phyloP scores from a whole-genome alignment of 2,329 filamentous ascomycete genomes.

The Fusarium clavum region DNA sequence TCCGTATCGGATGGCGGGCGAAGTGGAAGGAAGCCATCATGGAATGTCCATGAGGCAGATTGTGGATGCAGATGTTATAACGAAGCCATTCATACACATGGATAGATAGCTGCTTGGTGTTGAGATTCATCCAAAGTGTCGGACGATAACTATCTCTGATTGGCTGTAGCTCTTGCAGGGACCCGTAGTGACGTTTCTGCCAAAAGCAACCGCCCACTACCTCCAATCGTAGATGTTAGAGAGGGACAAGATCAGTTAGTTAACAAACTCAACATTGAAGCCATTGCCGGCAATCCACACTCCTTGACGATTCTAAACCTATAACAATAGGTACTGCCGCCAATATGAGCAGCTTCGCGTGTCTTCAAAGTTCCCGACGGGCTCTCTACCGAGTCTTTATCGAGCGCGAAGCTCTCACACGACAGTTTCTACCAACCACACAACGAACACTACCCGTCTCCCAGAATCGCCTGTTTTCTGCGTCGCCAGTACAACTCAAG shows the following conservation, averaged over 20 bases:
- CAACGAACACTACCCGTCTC: slow-evolving; percentile 5
- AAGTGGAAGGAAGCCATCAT: slow-evolving; percentile 49
- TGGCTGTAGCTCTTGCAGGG: slow-evolving; percentile 16
- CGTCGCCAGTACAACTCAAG: slow-evolving; percentile 15
- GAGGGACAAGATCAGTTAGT: slow-evolving; percentile 25
- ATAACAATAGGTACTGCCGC: not conserved
- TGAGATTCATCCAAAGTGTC: slow-evolving; percentile 15
- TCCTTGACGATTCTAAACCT: slow-evolving; percentile 2
- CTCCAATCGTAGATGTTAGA: slow-evolving; percentile 12
- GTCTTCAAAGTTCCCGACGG: slow-evolving; percentile 58
- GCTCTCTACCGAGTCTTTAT: slow-evolving; percentile 62
- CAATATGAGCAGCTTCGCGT: slow-evolving; percentile 55
- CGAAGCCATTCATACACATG: slow-evolving; percentile 18
- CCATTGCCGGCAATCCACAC: slow-evolving; percentile 26
- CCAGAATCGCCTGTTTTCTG: slow-evolving; percentile 36
- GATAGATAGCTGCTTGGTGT: slow-evolving; percentile 10
- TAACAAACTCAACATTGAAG: slow-evolving; percentile 16
- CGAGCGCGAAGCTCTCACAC: slow-evolving; percentile 45
- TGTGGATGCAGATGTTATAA: not conserved
- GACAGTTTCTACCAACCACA: slow-evolving; percentile 33
- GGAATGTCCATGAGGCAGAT: slow-evolving; percentile 8
- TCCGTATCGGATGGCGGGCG: slow-evolving; percentile 55
- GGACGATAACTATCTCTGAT: slow-evolving; percentile 17
- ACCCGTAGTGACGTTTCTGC: slow-evolving; percentile 44
- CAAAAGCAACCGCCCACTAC: slow-evolving; percentile 38